A percentile compares a stretch with the other conserved stretches of the same genome.
phyloP scores from a whole-genome alignment of 768 basidiomycete genomes.

The Lactarius quietus region DNA sequence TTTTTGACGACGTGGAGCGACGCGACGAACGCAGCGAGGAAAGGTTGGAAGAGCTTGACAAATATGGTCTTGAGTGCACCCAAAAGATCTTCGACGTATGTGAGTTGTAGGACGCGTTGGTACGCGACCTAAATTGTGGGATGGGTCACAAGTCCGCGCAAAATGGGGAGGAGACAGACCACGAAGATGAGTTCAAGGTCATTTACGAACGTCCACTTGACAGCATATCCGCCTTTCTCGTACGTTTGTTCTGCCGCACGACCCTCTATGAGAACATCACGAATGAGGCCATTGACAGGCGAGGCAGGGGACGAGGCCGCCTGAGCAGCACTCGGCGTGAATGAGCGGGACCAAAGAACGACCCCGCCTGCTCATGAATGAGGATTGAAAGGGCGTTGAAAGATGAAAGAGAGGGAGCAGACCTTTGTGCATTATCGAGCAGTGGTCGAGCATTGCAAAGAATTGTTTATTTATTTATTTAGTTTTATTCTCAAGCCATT shows the following conservation, averaged over 20 bases:
- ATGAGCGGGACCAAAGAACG: slow-evolving; percentile 92
- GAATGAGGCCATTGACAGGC: slow-evolving; percentile 84
- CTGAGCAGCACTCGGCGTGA: slow-evolving; percentile 79
- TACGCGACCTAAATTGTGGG: slow-evolving; percentile 72
- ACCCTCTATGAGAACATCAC: slow-evolving; percentile 90
- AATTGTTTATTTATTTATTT: slow-evolving; percentile 19
- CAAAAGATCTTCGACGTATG: slow-evolving; percentile 90
- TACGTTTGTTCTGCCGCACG: slow-evolving; percentile 77
- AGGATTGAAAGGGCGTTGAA: background rate
- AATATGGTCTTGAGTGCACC: slow-evolving; percentile 78
- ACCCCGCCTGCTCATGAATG: slow-evolving; percentile 62
- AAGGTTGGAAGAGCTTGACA: slow-evolving; percentile 80
- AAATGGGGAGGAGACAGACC: slow-evolving; percentile 45
- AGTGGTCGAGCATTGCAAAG: slow-evolving; percentile 81
- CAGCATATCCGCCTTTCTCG: slow-evolving; percentile 91
- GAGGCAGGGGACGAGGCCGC: slow-evolving; percentile 68
- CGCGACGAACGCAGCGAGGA: slow-evolving; percentile 77
- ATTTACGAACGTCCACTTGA: slow-evolving; percentile 94
- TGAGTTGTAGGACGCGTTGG: slow-evolving; percentile 91
- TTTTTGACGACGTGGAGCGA: slow-evolving; percentile 66
- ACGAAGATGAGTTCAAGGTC: slow-evolving; percentile 96
- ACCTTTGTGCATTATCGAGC: slow-evolving; percentile 95
- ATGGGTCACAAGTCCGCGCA: slow-evolving; percentile 3
- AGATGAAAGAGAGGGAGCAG: background rate
- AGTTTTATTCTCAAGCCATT: slow-evolving; percentile 66